phyloP scores from a whole-genome alignment of 2,329 filamentous ascomycete species.

The Colletotrichum sansevieriae region DNA sequence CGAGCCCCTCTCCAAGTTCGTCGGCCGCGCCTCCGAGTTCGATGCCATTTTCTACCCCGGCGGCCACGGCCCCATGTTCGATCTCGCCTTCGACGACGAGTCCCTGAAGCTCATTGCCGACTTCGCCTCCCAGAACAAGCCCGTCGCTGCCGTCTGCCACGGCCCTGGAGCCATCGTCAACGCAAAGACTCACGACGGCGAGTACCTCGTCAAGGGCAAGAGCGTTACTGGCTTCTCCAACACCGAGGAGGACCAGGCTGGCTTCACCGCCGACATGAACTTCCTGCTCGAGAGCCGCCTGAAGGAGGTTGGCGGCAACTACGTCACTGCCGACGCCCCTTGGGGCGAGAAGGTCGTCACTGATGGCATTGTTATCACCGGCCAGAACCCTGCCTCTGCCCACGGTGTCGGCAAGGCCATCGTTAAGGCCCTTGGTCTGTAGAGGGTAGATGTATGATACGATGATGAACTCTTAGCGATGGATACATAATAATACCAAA shows the following conservation, averaged over 20 bases:
- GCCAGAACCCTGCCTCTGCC: constrained; percentile 69
- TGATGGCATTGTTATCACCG: constrained; percentile 66
- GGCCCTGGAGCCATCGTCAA: constrained; percentile 73
- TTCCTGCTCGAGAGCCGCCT: constrained; percentile 70
- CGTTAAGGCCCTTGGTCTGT: constrained; percentile 57
- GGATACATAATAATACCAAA: constrained; percentile 21
- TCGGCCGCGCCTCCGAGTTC: constrained; percentile 70
- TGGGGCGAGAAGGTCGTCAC: constrained; percentile 64
- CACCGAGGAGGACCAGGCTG: constrained; percentile 64
- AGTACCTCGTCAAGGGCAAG: constrained; percentile 67
- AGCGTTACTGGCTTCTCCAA: constrained; percentile 74
- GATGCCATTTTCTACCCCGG: constrained; percentile 72
- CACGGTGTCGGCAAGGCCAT: constrained; percentile 65
- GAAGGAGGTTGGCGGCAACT: constrained; percentile 64
- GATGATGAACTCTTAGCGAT: constrained; percentile 14
- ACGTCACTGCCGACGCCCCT: constrained; percentile 63
- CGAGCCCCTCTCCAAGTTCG: constrained; percentile 66
- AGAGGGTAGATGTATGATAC: constrained; percentile 7
- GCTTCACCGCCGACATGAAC: constrained; percentile 67
- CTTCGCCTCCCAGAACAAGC: constrained; percentile 72
- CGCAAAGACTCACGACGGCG: constrained; percentile 65
- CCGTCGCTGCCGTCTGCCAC: constrained; percentile 77
- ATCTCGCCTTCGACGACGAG: constrained; percentile 69
- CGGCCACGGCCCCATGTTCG: constrained; percentile 76
- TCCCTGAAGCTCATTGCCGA: constrained; percentile 72